Evolutionary conservation across 129 eudicot genomes (phyloP), one percentile per base, ranked within the genome.

Genomic region (Saposhnikovia divaricata): DNA sequence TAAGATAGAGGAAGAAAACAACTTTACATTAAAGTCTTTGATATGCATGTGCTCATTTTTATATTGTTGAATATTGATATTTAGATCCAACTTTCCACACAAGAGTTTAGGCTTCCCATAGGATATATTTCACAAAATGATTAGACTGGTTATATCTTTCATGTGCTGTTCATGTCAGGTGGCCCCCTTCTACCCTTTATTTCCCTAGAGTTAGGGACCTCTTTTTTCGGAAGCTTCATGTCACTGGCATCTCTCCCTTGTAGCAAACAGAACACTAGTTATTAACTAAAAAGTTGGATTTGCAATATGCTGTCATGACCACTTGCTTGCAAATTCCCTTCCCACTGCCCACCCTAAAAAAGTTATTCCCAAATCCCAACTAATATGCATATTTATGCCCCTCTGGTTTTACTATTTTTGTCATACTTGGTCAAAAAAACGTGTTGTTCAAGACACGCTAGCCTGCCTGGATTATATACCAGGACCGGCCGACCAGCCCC

Each of bases 1-100:
- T 63, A 75, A 74, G 59, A 45, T 44, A 75, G 59, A 45, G 59
- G 59, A 46, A 75, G 78, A 75, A 42, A 75, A 75, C 61, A 75
- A 25, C 59, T 75, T 9, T 46, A 48, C 59, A 45, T 75, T 15
- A 9, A 75, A 46, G 61, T 46, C 51, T 46, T 75, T 46, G 31
- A 46, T 45, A 45, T 73, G 77, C 51, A 73, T 73, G 25, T 48
- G 61, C 25, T 23, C 40, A 27, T 46, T 46, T 27, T 14, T n/a
- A 74, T 74, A 4, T 74, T 44, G 48, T 74, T 9, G 0, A 44
- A 43, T 4, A 44, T 74, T 15, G 25, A 40, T 44, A 44, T 74
- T 44, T 47, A 74, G 47, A 44, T 23, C 13, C 14, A 74, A 44
- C 34, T 74, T 74, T 27, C 31, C 73, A 4, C 69, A 25, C 11